These are phyloP conservation scores for Metarhizium album DNA, from an alignment of 2,329 filamentous ascomycete species.

Conservation along the genomic window DNA sequence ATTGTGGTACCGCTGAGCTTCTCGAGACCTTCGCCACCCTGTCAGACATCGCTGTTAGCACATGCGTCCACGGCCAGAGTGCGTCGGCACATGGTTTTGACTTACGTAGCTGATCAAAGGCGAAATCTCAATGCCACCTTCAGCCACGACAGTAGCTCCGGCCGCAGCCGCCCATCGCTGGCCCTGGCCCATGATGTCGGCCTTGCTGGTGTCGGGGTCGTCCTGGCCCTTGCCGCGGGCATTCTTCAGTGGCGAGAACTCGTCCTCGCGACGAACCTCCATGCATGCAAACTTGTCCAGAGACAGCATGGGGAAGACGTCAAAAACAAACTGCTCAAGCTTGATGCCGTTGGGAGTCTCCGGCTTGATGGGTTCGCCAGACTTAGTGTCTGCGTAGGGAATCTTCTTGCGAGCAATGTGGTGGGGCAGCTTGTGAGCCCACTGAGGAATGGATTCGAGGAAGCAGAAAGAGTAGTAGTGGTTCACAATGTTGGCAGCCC, in stretches of 20 bases:
- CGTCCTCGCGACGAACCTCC: constrained; percentile 92
- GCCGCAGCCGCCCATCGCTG: constrained; percentile 73
- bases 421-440: constrained; percentile 79
- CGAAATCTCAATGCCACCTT: constrained; percentile 75
- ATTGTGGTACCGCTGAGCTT: constrained; percentile 42
- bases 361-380: constrained; percentile 75
- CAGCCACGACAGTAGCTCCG: constrained; percentile 62
- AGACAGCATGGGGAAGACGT: constrained; percentile 84
- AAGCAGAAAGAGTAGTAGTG: constrained; percentile 98
- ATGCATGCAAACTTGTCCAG: constrained; percentile 89
- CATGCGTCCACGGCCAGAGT: background rate
- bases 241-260: constrained; percentile 98
- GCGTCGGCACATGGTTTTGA: constrained; percentile 18
- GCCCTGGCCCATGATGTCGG: constrained; percentile 83
- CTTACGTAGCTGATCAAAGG: constrained; percentile 92
- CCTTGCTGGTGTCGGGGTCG: constrained; percentile 84
- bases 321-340: constrained; percentile 97
- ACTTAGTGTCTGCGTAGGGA: constrained; percentile 65
- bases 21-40: constrained; percentile 55
- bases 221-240: constrained; percentile 75
- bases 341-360: constrained; percentile 97
- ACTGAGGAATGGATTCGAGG: constrained; percentile 79
- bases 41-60: constrained; percentile 9
- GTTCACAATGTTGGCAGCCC: constrained; percentile 98
- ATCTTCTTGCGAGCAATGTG: constrained; percentile 99